Evolutionary conservation across 441 rosid genomes (phyloP).

Genomic region (Brassica hybrid): DNA sequence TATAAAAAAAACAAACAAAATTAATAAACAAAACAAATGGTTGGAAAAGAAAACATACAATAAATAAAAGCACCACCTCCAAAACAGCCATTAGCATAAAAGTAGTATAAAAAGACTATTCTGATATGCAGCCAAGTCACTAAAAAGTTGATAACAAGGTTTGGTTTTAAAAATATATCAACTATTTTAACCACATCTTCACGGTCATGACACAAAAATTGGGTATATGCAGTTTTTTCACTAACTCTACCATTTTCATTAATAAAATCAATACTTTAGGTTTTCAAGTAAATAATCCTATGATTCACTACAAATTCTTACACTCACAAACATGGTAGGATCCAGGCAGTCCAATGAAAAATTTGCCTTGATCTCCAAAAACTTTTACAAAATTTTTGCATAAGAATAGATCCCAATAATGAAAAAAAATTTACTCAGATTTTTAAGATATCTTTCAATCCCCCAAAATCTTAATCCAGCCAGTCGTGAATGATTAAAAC

Average conservation of each 20-base stretch:
- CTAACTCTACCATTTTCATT: background rate
- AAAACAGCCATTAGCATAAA: background rate
- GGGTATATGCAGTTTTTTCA: background rate
- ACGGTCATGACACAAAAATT: no score
- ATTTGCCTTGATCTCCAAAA: no score
- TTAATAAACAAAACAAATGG: background rate
- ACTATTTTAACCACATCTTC: background rate
- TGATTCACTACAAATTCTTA: background rate
- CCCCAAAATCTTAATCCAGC: no score
- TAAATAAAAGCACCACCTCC: background rate
- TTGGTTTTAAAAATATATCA: background rate
- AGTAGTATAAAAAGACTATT: background rate
- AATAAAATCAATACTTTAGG: background rate
- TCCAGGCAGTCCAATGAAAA: no score
- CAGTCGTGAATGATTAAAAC: background rate
- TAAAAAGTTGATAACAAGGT: background rate
- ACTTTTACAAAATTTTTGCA: no score
- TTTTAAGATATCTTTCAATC: no score
- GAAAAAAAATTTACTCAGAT: no score
- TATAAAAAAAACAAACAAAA: background rate
- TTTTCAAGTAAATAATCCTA: background rate
- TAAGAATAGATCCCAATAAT: no score
- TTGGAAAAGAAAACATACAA: background rate
- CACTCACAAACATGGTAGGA: no score
- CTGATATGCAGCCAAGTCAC: background rate